Evolutionary conservation across 257 asterid genomes (phyloP).

Genomic region (Rubia yunnanensis): DNA sequence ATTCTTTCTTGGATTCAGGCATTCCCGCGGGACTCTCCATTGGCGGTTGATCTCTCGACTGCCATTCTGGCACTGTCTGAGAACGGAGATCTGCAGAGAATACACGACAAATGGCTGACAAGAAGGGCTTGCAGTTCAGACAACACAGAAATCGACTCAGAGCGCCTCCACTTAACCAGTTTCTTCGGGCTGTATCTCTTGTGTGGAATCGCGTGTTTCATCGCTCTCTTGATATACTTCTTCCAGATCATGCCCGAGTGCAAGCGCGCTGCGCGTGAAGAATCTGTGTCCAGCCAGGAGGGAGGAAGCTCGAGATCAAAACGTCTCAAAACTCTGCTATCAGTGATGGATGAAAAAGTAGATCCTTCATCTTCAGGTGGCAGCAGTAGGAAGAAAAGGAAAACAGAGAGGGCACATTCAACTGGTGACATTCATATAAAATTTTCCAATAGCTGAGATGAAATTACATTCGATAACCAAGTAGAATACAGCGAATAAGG

Average conservation of each 20-base stretch:
- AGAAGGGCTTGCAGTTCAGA: slow-evolving; percentile 28
- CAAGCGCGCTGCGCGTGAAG: slow-evolving; percentile 25
- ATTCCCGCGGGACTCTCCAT: slow-evolving; percentile 56
- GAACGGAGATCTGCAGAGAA: slow-evolving; percentile 87
- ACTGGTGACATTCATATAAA: slow-evolving; percentile 22
- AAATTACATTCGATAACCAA: no score
- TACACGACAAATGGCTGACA: slow-evolving; percentile 87
- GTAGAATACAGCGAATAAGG: no score
- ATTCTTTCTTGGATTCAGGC: slow-evolving; percentile 30
- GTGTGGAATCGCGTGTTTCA: slow-evolving; percentile 52
- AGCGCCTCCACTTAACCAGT: slow-evolving; percentile 44
- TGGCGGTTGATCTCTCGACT: slow-evolving; percentile 45
- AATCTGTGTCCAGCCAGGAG: slow-evolving; percentile 12
- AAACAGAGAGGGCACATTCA: slow-evolving; percentile 34
- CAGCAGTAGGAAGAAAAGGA: slow-evolving; percentile 53
- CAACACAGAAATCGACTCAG: slow-evolving; percentile 26
- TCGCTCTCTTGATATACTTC: slow-evolving; percentile 57
- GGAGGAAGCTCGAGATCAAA: slow-evolving; percentile 33
- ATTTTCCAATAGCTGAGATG: slow-evolving; percentile 1
- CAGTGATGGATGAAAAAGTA: slow-evolving; percentile 61
- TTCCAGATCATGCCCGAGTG: slow-evolving; percentile 37
- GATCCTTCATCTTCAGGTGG: slow-evolving; percentile 34
- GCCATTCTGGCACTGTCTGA: slow-evolving; percentile 72
- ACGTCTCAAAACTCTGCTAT: slow-evolving; percentile 45
- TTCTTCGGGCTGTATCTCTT: slow-evolving; percentile 39